A percentile compares a stretch with the other conserved stretches of the same genome.
Evolutionary conservation across 306 rosid genomes (phyloP).

Genomic region (Quercus bicolor): DNA sequence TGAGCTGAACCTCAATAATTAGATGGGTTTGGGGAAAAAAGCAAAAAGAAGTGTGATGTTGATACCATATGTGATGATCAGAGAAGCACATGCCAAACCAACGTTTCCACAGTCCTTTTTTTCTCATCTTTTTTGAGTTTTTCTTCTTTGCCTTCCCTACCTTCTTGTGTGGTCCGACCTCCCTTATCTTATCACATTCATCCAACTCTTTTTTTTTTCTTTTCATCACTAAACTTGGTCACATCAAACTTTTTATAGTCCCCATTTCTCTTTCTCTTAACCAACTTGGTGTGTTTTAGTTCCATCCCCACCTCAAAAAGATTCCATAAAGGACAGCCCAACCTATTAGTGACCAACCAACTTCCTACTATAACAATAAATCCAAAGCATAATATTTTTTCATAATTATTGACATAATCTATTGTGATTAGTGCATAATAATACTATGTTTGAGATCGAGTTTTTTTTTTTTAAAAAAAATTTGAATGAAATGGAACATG

Average conservation of each 20-base stretch:
- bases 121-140: not conserved
- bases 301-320: conserved; percentile 35
- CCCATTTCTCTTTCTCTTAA: conserved; percentile 29
- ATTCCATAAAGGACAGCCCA: conserved; percentile 38
- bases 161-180: conserved; percentile 69
- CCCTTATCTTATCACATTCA: conserved; percentile 58
- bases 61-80: conserved; percentile 60
- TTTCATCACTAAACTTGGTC: conserved; percentile 60
- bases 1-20: conserved; percentile 78
- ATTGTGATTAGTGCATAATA: too few relatives aligned
- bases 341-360: conserved; percentile 39
- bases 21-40: conserved; percentile 31
- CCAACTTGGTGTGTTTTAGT: conserved; percentile 21
- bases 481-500: too few relatives aligned
- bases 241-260: conserved; percentile 49
- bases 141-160: conserved; percentile 35
- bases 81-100: conserved; percentile 75
- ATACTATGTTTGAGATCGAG: too few relatives aligned
- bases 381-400: too few relatives aligned
- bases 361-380: conserved; percentile 2
- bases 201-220: conserved; percentile 26
- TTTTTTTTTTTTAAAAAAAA: too few relatives aligned
- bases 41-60: conserved; percentile 65
- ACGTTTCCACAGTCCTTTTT: conserved; percentile 43
- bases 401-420: too few relatives aligned